phyloP scores from a whole-genome alignment of 495 filamentous ascomycete species.

The Neurospora terricola region DNA sequence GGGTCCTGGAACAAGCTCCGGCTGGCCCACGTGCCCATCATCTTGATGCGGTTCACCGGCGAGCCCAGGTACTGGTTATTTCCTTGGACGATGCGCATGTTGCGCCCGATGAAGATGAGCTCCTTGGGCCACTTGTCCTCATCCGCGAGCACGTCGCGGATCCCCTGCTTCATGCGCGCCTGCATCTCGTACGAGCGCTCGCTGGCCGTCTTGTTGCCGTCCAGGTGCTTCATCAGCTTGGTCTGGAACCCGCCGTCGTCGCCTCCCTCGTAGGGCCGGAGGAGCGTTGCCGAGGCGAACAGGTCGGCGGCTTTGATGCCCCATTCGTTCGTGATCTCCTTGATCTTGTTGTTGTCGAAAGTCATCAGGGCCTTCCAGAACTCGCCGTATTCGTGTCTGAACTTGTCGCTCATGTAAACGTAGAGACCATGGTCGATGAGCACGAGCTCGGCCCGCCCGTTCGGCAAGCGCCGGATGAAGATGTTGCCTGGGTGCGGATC shows the following conservation, averaged over 20 bases:
- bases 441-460: conserved; percentile 75
- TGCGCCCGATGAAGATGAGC: conserved; percentile 90
- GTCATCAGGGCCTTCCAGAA: conserved; percentile 94
- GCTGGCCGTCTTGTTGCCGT: conserved; percentile 47
- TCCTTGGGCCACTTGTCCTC: conserved; percentile 89
- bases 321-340: conserved; percentile 61
- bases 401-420: conserved; percentile 74
- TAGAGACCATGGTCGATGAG: conserved; percentile 97
- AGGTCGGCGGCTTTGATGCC: conserved; percentile 81
- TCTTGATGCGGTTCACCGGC: conserved; percentile 90
- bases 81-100: conserved; percentile 79
- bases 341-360: conserved; percentile 78
- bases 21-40: conserved; percentile 84
- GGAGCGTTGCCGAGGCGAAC: conserved; percentile 80
- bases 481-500: conserved; percentile 97
- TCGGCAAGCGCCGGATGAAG: conserved; percentile 77
- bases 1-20: conserved; percentile 60
- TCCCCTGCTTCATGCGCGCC: conserved; percentile 67
- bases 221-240: conserved; percentile 41
- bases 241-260: conserved; percentile 48
- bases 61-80: conserved; percentile 69
- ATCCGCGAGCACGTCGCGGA: conserved; percentile 76
- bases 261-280: conserved; percentile 85
- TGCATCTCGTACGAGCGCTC: conserved; percentile 78
- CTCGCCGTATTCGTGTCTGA: conserved; percentile 77